A percentile compares a stretch with the other conserved stretches of the same genome.
These are phyloP conservation scores for Microbotryum lychnidis-dioicae DNA, from an alignment of 1,284 basidiomycete genomes.

Conservation along the genomic window DNA sequence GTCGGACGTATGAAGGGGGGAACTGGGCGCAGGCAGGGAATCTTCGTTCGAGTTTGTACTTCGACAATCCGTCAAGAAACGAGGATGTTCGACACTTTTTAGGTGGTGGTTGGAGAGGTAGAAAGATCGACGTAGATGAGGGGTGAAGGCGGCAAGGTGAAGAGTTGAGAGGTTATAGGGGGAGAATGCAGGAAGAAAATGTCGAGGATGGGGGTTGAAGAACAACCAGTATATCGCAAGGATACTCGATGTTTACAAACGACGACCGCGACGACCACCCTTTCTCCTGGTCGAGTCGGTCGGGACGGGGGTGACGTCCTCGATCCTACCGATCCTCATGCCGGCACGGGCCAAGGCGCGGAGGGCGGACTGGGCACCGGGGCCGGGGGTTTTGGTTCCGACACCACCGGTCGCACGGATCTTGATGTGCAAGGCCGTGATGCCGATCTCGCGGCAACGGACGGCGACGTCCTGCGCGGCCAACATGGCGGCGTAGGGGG, in stretches of 20 bases:
- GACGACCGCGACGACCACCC: constrained; percentile 99
- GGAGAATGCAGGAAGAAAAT: no score
- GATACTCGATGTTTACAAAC: constrained; percentile 51
- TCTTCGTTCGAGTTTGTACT: no score
- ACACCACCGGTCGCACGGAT: constrained; percentile 97
- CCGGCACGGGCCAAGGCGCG: constrained; percentile 97
- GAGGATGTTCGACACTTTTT: no score
- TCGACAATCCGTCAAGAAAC: no score
- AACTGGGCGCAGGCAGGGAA: no score
- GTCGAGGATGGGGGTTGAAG: no score
- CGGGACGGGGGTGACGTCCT: constrained; percentile 84
- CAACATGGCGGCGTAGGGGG: constrained; percentile 98
- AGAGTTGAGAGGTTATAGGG: no score
- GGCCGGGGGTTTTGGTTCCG: constrained; percentile 97
- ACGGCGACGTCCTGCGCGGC: constrained; percentile 54
- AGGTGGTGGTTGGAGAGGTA: no score
- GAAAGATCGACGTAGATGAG: no score
- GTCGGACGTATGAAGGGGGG: no score
- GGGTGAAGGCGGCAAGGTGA: no score
- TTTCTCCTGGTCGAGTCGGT: constrained; percentile 96
- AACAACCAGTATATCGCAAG: no score
- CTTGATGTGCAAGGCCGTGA: constrained; percentile 96
- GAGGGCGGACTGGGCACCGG: constrained; percentile 95
- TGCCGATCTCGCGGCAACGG: constrained; percentile 97
- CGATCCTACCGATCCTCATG: constrained; percentile 88